Percentiles rank a stretch among this genome's conserved stretches.
Evolutionary conservation across 306 rosid genomes (phyloP).

Genomic region (Cucurbita pepo): DNA sequence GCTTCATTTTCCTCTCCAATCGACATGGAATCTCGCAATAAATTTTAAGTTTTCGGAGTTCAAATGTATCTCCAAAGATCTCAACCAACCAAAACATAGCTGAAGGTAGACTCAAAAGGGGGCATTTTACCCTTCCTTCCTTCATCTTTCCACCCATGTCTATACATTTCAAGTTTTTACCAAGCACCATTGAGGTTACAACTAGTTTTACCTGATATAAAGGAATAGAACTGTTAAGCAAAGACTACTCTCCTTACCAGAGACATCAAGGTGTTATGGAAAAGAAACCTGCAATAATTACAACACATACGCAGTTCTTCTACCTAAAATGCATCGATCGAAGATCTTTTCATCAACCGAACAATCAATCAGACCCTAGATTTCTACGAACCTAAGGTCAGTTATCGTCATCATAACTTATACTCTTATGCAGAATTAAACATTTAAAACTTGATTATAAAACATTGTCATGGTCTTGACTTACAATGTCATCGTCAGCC

Average conservation of each 20-base stretch:
- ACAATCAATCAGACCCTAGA: conserved; percentile 29
- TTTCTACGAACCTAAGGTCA: too few relatives aligned
- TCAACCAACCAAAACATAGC: not conserved
- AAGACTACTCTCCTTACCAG: not conserved
- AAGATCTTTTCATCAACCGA: conserved; percentile 35
- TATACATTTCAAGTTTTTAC: not conserved
- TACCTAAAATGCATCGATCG: conserved; percentile 16
- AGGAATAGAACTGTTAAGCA: not conserved
- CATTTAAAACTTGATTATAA: too few relatives aligned
- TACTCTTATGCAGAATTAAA: too few relatives aligned
- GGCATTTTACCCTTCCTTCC: not conserved
- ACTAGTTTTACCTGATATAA: not conserved
- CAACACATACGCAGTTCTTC: not conserved
- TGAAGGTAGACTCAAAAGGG: not conserved
- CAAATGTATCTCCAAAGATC: not conserved
- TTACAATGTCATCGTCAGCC: too few relatives aligned
- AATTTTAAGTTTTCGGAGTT: not conserved
- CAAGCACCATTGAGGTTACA: not conserved
- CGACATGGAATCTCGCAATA: too few relatives aligned
- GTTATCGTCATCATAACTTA: too few relatives aligned
- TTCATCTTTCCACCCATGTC: not conserved
- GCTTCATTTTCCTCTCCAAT: too few relatives aligned
- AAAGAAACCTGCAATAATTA: conserved; percentile 6
- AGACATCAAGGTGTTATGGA: conserved; percentile 1
- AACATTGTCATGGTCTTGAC: too few relatives aligned